Evolutionary conservation across 2,329 filamentous ascomycete species (phyloP).

Genomic region (Bipolaris zeicola): DNA sequence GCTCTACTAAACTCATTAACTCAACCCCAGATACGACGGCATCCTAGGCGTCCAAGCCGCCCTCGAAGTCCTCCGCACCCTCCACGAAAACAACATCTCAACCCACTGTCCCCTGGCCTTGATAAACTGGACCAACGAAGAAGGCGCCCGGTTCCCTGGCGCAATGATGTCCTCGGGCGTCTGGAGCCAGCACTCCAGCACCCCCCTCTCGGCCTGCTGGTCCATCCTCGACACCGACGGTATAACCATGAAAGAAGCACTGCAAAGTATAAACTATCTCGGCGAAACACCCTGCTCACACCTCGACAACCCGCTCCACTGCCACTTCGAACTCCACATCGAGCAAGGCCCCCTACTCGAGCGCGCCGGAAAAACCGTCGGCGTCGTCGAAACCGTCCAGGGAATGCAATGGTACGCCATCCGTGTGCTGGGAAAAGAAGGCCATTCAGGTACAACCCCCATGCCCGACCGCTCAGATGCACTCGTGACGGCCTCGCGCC

Average conservation of each 20-base stretch:
- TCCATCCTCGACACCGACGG: constrained; percentile 55
- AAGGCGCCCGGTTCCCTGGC: constrained; percentile 76
- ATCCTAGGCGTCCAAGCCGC: constrained; percentile 74
- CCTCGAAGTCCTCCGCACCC: constrained; percentile 46
- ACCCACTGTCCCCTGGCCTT: constrained; percentile 69
- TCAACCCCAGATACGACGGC: constrained; percentile 66
- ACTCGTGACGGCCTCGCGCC: constrained; percentile 33
- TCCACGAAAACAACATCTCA: constrained; percentile 41
- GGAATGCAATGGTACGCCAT: constrained; percentile 69
- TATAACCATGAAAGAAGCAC: constrained; percentile 52
- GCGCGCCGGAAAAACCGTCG: constrained; percentile 63
- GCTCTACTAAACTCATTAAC: background rate
- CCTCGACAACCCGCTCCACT: constrained; percentile 65
- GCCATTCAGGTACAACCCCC: constrained; percentile 67
- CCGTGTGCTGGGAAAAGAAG: constrained; percentile 39
- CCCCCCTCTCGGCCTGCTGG: constrained; percentile 35
- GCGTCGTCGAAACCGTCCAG: constrained; percentile 73
- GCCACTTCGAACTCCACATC: constrained; percentile 82
- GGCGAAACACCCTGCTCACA: constrained; percentile 58
- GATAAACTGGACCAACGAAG: constrained; percentile 81
- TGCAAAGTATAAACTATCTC: constrained; percentile 42
- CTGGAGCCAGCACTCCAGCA: constrained; percentile 64
- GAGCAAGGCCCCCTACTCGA: constrained; percentile 80
- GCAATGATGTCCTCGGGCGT: constrained; percentile 76
- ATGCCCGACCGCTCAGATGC: constrained; percentile 61